These are phyloP conservation scores for Polysphondylium violaceum DNA, from an alignment of 78 protist species.

Conservation along the genomic window DNA sequence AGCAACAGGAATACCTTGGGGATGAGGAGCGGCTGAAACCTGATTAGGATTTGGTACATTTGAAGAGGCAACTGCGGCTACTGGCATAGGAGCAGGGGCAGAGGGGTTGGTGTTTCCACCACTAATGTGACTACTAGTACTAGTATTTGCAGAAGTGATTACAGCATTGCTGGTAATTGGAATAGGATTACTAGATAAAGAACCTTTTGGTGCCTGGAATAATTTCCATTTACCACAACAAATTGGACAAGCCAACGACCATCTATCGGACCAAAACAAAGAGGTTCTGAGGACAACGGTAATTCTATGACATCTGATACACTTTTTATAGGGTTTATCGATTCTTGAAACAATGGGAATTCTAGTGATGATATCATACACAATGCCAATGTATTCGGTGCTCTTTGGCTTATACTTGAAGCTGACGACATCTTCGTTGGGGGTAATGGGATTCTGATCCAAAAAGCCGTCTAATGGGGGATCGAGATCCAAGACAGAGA, in stretches of 20 bases:
- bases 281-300: conserved; percentile 55
- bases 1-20: background rate
- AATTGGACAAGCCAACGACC: conserved; percentile 71
- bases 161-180: background rate
- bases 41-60: background rate
- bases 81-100: background rate
- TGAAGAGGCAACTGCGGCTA: background rate
- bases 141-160: background rate
- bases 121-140: background rate
- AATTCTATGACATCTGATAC: conserved; percentile 71
- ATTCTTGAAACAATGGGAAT: conserved; percentile 66
- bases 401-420: conserved; percentile 62
- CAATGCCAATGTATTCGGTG: conserved; percentile 53
- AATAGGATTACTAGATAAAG: conserved; percentile 10
- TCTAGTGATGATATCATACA: conserved; percentile 51
- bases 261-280: conserved; percentile 76
- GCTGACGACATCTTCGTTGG: background rate
- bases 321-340: conserved; percentile 71
- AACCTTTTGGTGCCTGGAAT: background rate
- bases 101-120: background rate
- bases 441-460: conserved; percentile 62
- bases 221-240: conserved; percentile 81
- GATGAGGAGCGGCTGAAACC: background rate
- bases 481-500: conserved; percentile 43
- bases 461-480: conserved; percentile 78